These are phyloP conservation scores for Penicillium pancosmium DNA, from an alignment of 495 filamentous ascomycete species.

Conservation along the genomic window DNA sequence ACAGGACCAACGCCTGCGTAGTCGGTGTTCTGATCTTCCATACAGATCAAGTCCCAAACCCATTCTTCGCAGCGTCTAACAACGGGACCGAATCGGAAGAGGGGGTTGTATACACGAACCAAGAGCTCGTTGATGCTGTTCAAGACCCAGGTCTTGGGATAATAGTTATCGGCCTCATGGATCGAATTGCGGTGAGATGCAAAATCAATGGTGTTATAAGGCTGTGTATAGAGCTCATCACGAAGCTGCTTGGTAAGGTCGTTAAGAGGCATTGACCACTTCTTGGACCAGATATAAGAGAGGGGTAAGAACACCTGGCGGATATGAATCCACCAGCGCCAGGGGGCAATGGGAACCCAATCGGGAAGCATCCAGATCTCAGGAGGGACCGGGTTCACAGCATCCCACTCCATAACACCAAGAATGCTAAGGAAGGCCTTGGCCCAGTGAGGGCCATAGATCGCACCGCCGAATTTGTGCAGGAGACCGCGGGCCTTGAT, in stretches of 20 bases:
- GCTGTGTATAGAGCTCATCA: slow-evolving; percentile 81
- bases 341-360: slow-evolving; percentile 92
- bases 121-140: slow-evolving; percentile 75
- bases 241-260: slow-evolving; percentile 71
- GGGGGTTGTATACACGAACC: slow-evolving; percentile 76
- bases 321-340: slow-evolving; percentile 99
- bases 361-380: slow-evolving; percentile 94
- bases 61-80: slow-evolving; percentile 71
- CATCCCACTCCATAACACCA: slow-evolving; percentile 84
- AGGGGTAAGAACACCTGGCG: slow-evolving; percentile 91
- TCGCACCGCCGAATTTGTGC: slow-evolving; percentile 83
- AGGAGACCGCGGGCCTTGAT: slow-evolving; percentile 82
- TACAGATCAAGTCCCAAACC: slow-evolving; percentile 75
- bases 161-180: slow-evolving; percentile 79
- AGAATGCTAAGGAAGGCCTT: slow-evolving; percentile 91
- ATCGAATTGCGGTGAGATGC: slow-evolving; percentile 79
- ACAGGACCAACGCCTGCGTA: slow-evolving; percentile 87
- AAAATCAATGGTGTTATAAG: slow-evolving; percentile 80
- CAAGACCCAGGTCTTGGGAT: slow-evolving; percentile 85
- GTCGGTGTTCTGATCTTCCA: slow-evolving; percentile 91
- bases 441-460: slow-evolving; percentile 87
- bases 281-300: slow-evolving; percentile 84
- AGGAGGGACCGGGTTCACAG: slow-evolving; percentile 90
- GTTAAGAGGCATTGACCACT: slow-evolving; percentile 70
- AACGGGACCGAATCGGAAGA: slow-evolving; percentile 61